phyloP scores from a whole-genome alignment of 2,329 filamentous ascomycete species.

The Exophiala mesophila region DNA sequence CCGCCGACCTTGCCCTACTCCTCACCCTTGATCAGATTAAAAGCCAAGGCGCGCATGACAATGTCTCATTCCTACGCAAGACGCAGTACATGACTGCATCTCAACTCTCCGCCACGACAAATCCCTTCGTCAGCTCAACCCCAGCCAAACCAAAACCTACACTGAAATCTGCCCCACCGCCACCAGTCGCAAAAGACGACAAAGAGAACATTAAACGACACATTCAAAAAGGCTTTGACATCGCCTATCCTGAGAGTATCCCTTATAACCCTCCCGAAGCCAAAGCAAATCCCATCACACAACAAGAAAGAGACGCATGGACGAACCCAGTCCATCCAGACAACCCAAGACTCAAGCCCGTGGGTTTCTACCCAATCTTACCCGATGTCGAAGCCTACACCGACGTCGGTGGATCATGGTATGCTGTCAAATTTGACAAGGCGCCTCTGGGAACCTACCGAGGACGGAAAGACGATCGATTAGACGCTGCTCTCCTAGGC shows the following conservation, averaged over 20 bases:
- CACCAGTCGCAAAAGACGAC: conserved; percentile 47
- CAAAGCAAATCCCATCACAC: conserved; percentile 17
- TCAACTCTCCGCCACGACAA: conserved; percentile 30
- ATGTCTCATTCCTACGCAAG: conserved; percentile 84
- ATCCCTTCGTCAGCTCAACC: conserved; percentile 26
- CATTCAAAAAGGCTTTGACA: conserved; percentile 60
- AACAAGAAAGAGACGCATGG: conserved; percentile 55
- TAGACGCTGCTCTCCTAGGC: conserved; percentile 56
- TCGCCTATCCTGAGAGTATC: conserved; percentile 58
- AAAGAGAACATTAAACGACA: conserved; percentile 57
- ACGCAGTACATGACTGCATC: conserved; percentile 77
- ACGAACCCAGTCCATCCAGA: conserved; percentile 55
- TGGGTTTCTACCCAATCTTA: conserved; percentile 57
- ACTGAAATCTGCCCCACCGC: conserved; percentile 13
- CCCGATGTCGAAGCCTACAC: conserved; percentile 58
- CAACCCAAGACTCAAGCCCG: conserved; percentile 52
- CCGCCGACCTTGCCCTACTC: conserved; percentile 77
- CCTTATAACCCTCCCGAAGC: conserved; percentile 44
- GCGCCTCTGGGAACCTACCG: conserved; percentile 49
- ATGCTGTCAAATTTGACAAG: conserved; percentile 58
- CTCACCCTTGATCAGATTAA: conserved; percentile 78
- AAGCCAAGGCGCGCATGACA: conserved; percentile 70
- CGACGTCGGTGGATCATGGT: conserved; percentile 51
- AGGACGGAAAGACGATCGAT: conserved; percentile 52
- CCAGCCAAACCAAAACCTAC: conserved; percentile 25